phyloP scores from a whole-genome alignment of 169 alveolate species.

The Perkinsus olseni region DNA sequence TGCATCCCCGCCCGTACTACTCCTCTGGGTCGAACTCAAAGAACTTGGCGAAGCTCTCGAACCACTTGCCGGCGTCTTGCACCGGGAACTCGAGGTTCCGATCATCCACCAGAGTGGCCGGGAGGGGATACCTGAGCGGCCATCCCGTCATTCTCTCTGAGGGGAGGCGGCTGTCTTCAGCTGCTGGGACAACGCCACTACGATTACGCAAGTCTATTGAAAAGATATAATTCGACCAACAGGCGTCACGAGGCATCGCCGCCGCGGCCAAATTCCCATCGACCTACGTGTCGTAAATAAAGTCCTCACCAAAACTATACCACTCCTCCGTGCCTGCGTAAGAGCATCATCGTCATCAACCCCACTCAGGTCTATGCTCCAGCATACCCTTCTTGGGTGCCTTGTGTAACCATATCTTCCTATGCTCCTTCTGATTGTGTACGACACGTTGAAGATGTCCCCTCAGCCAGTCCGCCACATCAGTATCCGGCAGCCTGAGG shows the following conservation, averaged over 20 bases:
- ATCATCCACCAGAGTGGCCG: slow-evolving; percentile 4
- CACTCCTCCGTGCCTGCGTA: not conserved
- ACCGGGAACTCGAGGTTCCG: not conserved
- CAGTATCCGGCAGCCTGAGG: not conserved
- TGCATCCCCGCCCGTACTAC: not conserved
- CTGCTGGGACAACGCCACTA: too few relatives aligned
- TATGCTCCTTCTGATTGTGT: slow-evolving; percentile 10
- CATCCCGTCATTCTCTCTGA: not conserved
- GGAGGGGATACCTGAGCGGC: not conserved
- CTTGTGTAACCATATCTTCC: not conserved
- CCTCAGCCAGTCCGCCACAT: slow-evolving; percentile 17
- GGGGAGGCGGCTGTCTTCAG: too few relatives aligned
- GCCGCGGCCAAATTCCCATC: too few relatives aligned
- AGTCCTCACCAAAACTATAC: slow-evolving; percentile 9
- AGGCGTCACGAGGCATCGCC: too few relatives aligned
- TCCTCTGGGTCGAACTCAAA: slow-evolving; percentile 2
- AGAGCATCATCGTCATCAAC: not conserved
- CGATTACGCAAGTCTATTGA: too few relatives aligned
- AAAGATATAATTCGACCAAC: too few relatives aligned
- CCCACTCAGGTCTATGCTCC: not conserved
- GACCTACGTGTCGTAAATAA: slow-evolving; percentile 13
- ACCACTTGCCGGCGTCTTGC: slow-evolving; percentile 5
- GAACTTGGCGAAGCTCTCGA: slow-evolving; percentile 15
- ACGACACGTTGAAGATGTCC: slow-evolving; percentile 13
- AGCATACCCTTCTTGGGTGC: not conserved